A percentile compares a stretch with the other conserved stretches of the same genome.
These are phyloP conservation scores for Porcisia hertigi DNA, from an alignment of 208 protist species.

Conservation along the genomic window DNA sequence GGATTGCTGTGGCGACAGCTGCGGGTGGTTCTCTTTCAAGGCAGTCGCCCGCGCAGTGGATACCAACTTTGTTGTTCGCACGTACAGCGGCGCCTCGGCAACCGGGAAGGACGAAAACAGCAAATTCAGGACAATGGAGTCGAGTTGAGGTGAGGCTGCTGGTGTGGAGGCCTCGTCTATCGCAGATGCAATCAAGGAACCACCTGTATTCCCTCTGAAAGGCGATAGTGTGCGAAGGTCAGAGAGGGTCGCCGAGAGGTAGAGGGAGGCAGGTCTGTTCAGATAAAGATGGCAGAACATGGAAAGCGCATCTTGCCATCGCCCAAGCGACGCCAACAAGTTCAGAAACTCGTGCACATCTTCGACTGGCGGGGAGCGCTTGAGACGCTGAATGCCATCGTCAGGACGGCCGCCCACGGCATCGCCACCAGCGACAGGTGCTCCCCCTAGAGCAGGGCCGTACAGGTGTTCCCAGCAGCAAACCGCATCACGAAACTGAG, in stretches of 20 bases:
- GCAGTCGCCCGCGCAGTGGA: neutral
- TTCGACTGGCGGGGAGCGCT: constrained; percentile 19
- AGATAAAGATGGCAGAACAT: constrained; percentile 52
- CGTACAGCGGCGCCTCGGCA: neutral
- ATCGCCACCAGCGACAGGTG: neutral
- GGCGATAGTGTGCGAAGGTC: neutral
- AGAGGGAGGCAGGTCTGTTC: constrained; percentile 8
- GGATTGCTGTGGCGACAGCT: neutral
- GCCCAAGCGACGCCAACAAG: constrained; percentile 32
- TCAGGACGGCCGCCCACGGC: neutral
- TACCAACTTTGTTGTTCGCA: neutral
- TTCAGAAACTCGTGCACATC: constrained; percentile 72
- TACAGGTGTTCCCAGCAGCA: constrained; percentile 35
- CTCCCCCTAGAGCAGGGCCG: constrained; percentile 5
- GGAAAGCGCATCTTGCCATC: constrained; percentile 40
- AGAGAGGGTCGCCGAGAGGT: constrained; percentile 15
- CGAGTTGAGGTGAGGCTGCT: constrained; percentile 25
- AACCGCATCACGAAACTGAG: constrained; percentile 8
- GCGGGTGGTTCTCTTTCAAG: neutral
- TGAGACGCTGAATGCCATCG: neutral
- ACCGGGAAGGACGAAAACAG: constrained; percentile 59
- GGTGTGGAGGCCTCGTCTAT: neutral
- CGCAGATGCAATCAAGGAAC: no score
- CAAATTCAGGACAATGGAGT: constrained; percentile 52
- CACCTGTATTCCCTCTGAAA: neutral